Conservation (phyloP, 352 stramenopile species). For the Globisporangium emineosum region DNA sequence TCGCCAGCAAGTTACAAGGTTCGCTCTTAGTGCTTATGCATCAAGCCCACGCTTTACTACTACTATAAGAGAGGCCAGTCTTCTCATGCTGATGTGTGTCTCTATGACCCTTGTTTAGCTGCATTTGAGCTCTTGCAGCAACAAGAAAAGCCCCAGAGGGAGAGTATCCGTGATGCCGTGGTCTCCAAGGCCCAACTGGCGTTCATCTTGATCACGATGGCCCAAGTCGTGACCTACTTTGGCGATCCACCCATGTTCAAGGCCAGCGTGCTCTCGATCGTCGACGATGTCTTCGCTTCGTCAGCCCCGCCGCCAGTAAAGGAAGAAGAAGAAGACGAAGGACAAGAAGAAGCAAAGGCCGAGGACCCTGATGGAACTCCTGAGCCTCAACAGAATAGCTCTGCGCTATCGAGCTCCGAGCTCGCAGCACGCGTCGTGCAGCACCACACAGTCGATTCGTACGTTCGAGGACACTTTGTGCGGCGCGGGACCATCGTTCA, state of each 20-base stretch:
- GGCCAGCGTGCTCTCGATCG: constrained; percentile 26
- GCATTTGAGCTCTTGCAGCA: constrained; percentile 15
- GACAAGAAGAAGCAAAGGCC: background rate
- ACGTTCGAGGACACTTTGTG: constrained; percentile 23
- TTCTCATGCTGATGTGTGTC: constrained; percentile 1
- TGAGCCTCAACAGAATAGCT: constrained; percentile 17
- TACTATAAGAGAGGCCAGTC: background rate
- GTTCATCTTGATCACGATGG: constrained; percentile 48
- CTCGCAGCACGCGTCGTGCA: constrained; percentile 17
- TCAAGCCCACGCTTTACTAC: background rate
- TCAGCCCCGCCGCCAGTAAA: constrained; percentile 1
- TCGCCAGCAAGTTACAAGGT: constrained; percentile 46
- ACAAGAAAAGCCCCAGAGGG: constrained; percentile 5
- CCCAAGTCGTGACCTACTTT: constrained; percentile 48
- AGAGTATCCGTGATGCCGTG: background rate
- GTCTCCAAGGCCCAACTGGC: constrained; percentile 25
- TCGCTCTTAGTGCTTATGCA: constrained; percentile 3
- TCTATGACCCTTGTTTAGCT: background rate
- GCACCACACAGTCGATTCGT: constrained; percentile 46
- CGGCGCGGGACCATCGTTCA: background rate
- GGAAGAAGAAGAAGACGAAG: background rate
- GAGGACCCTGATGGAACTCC: constrained; percentile 10
- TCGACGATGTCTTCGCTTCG: constrained; percentile 24
- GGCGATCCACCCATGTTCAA: constrained; percentile 43
- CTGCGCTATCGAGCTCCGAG: constrained; percentile 11